These are phyloP conservation scores for Blastobotrys elegans DNA, from an alignment of 1,139 yeast species.

Conservation along the genomic window DNA sequence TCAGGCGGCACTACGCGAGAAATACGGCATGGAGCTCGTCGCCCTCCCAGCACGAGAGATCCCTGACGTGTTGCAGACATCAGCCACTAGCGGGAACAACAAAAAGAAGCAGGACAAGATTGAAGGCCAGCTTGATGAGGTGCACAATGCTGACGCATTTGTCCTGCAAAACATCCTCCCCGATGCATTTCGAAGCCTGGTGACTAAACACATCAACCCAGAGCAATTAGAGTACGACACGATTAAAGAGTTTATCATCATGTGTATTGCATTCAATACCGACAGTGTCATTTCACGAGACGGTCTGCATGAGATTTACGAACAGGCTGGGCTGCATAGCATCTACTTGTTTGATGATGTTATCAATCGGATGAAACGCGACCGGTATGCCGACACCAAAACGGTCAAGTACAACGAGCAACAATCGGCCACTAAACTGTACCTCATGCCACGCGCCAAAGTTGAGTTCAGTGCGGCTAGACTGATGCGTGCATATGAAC, in stretches of 20 bases:
- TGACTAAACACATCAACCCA: neutral
- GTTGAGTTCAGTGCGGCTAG: neutral
- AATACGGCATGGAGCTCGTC: constrained; percentile 12
- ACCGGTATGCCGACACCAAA: constrained; percentile 5
- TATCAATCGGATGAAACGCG: constrained; percentile 6
- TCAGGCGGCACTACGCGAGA: constrained; percentile 5
- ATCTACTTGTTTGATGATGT: constrained; percentile 2
- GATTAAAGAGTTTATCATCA: constrained; percentile 2
- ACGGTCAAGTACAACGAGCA: neutral
- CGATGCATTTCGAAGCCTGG: neutral
- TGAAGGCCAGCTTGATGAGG: constrained; percentile 4
- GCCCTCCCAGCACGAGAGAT: constrained; percentile 7
- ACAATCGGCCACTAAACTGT: neutral
- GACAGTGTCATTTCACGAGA: constrained; percentile 8
- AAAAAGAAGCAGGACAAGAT: neutral
- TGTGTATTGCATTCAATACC: constrained; percentile 6
- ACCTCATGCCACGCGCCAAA: constrained; percentile 5
- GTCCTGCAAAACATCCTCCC: constrained; percentile 8
- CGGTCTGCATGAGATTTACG: neutral
- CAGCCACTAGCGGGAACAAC: constrained; percentile 3
- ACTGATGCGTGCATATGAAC: neutral
- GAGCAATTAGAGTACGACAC: constrained; percentile 4
- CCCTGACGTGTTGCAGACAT: constrained; percentile 9
- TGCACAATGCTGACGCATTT: constrained; percentile 2
- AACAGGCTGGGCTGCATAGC: neutral